Evolutionary conservation across 2,329 filamentous ascomycete genomes (phyloP), one percentile per base, ranked within the genome.

Genomic region (Ophiostoma pallidulum): DNA sequence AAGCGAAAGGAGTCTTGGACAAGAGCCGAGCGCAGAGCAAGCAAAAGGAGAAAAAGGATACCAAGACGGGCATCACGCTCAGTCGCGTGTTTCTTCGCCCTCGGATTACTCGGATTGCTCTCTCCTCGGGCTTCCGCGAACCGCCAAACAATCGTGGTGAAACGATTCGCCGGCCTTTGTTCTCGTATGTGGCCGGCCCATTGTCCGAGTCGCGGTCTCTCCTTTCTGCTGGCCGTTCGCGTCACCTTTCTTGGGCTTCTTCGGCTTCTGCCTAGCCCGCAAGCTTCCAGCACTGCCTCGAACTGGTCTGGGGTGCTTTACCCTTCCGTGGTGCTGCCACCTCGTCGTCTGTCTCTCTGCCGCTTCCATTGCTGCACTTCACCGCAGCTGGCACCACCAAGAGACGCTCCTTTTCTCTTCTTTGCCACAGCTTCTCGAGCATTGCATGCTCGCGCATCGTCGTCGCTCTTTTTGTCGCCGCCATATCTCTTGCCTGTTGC

Each of bases 141-240:
- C 46, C 46, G 39, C 39, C 39, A 48, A 33, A n/a, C n/a, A n/a
- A 43, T 48, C 46, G 32, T 39, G 32, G 16, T 39, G 32, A 33
- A 48, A 50, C 48, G 43, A 38, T 43, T 43, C 16, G 43, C 33
- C 37, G 37, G 32, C 19, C 37, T 41, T 24, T 28, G 35, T 22
- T 16, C 39, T 47, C 35, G 29, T 44, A 35, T 29, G 22, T 47
- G 48, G 48, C 48, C n/a, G n/a, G 44, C 41, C 47, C 48, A 50
- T 19, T 40, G 35, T n/a, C 43, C 42, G 42, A 46, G 31, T 45
- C 31, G 32, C n/a, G 32, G n/a, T 32, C 32, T n/a, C 19, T 14
- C 16, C 5, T 38, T 28, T 14, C 4, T 18, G 13, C 13, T 28
- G 31, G 31, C 31, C 14, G 24, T 10, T 28, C 6, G 6, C 24